A percentile compares a stretch with the other conserved stretches of the same genome.
Conservation (phyloP, 2,329 filamentous ascomycete species). For the Colletotrichum siamense region DNA sequence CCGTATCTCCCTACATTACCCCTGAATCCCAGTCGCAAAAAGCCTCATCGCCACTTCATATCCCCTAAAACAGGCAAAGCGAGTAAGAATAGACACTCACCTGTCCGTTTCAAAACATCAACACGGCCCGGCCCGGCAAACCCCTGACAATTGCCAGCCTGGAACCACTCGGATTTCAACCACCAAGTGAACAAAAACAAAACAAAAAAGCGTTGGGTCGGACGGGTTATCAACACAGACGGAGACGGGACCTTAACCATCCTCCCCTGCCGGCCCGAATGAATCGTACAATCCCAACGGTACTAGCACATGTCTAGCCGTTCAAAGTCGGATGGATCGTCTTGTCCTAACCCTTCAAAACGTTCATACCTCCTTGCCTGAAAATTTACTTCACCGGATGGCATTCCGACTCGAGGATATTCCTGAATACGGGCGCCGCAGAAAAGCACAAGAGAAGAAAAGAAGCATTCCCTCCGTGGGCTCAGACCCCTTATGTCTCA, state of each 20-base stretch:
- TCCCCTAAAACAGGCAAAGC: not conserved
- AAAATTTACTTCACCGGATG: not conserved
- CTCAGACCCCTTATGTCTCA: not conserved
- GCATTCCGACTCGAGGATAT: not conserved
- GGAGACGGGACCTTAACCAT: not conserved
- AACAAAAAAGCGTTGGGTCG: not conserved
- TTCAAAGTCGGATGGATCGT: not conserved
- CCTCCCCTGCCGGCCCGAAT: not conserved
- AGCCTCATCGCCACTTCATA: not conserved
- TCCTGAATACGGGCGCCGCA: not conserved
- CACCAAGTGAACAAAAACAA: not conserved
- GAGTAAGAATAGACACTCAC: not conserved
- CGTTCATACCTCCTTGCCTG: not conserved
- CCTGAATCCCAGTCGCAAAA: not conserved
- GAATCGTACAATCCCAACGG: not conserved
- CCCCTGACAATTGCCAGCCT: not conserved
- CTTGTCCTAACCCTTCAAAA: not conserved
- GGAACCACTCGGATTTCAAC: not conserved
- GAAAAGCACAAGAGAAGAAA: not conserved
- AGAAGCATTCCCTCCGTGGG: not conserved
- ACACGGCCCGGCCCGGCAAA: not conserved
- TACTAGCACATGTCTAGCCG: not conserved
- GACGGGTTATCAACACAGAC: not conserved
- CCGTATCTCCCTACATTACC: not conserved
- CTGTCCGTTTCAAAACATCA: not conserved